A percentile compares a stretch with the other conserved stretches of the same genome.
These are phyloP conservation scores for Sporothrix dimorphospora DNA, from an alignment of 2,329 filamentous ascomycete genomes.

Conservation along the genomic window DNA sequence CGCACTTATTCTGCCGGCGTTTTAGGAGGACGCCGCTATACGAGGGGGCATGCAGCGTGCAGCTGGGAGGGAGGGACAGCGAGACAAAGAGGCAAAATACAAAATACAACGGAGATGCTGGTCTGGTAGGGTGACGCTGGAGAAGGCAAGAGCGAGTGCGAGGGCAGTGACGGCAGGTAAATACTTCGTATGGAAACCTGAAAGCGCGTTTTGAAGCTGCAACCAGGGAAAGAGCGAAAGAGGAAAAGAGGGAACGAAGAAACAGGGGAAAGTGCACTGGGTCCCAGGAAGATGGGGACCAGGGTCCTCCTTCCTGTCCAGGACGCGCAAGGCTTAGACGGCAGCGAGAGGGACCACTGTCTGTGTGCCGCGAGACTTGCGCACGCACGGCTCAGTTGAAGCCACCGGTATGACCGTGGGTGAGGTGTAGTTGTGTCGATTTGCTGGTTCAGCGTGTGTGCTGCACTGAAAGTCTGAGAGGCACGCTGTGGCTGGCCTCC, in stretches of 20 bases:
- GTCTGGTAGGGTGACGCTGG: not conserved
- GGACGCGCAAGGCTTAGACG: conserved; percentile 25
- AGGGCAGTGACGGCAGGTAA: not conserved
- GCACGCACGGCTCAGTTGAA: not conserved
- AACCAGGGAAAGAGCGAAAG: conserved; percentile 16
- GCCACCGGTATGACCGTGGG: not conserved
- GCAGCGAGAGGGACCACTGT: not conserved
- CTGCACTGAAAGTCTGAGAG: not conserved
- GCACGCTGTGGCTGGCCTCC: not conserved
- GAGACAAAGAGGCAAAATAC: conserved; percentile 14
- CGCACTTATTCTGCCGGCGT: conserved; percentile 29
- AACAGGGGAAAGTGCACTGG: not conserved
- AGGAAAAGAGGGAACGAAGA: not conserved
- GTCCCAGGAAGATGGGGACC: conserved; percentile 17
- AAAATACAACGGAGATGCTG: not conserved
- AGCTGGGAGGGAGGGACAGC: conserved; percentile 1
- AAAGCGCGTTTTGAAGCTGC: conserved; percentile 11
- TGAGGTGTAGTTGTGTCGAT: not conserved
- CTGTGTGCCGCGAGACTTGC: not conserved
- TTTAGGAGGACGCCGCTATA: conserved; percentile 26
- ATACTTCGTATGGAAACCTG: not conserved
- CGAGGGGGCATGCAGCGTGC: conserved; percentile 20
- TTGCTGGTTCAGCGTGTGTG: not conserved
- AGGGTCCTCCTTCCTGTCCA: conserved; percentile 19
- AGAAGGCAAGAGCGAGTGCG: not conserved